Base-by-base conservation (phyloP, 345 rosid species). In the Populus davidiana region DNA sequence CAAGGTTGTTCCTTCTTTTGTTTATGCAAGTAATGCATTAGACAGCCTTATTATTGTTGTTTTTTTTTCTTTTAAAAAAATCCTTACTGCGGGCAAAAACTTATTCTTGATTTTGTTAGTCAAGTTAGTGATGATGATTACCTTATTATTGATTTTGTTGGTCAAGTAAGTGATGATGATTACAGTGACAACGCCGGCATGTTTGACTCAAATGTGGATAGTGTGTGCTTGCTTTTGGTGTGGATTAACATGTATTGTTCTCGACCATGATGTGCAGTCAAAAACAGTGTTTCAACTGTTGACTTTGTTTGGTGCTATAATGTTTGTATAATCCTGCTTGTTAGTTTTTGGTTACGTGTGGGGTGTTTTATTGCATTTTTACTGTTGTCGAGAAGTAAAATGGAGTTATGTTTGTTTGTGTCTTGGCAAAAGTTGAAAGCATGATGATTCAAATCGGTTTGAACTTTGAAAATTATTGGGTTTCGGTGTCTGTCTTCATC, bases 1-100 rank as follows among this genome's bases (percentile, higher is more conserved):
- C 82, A 5, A 83, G 88, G 86, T 83, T 67, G 31, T 73, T 4
- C n/a, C 44, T 50, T 52, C 14, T 29, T 77, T 70, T n/a, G 33
- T 62, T 62, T 29, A 47, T 47, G 4, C 64, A 31, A 29, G 8
- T 27, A 20, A 52, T 27, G 29, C 64, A 23, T 23, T 13, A 41
- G 5, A 17, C 52, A 17, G 56, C 31, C 36, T 38, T 54, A 10
- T 16, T 67, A 20, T 29, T 25, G 4, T 16, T 36, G 6, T 7
- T 12, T 43, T 7, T 44, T 6, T 50, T 50, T 6, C 12, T 75
- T 39, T 9, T 0, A 41, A 41, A 41, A 41, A 41, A 65, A 68
- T 18, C 29, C 61, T 67, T 38, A 16, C 39, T 6, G 27, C n/a
- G 49, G 75, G 27, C 61, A 50, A 36, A 44, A 33, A 41, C 62